These are phyloP conservation scores for Funneliformis geosporum DNA, from an alignment of 192 early-diverging fungal species.

Conservation along the genomic window DNA sequence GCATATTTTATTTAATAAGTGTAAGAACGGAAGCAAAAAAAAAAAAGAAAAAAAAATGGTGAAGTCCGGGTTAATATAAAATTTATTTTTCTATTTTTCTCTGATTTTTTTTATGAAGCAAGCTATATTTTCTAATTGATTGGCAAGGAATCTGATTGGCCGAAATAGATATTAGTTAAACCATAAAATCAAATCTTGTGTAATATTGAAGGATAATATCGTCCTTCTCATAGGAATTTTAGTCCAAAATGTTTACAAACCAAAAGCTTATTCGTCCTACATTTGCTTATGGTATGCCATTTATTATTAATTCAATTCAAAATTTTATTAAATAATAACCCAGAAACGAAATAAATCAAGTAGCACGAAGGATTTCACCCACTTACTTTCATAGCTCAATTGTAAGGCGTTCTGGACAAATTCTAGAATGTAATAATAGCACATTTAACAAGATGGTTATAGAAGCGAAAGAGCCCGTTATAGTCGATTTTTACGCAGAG, in stretches of 20 bases:
- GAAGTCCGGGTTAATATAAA: no score
- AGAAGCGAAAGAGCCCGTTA: constrained; percentile 62
- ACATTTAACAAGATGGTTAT: constrained; percentile 62
- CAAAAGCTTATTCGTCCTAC: background rate
- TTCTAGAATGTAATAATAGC: constrained; percentile 57
- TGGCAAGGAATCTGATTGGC: no score
- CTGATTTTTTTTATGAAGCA: no score
- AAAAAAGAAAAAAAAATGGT: no score
- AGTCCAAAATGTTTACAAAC: background rate
- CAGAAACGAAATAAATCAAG: background rate
- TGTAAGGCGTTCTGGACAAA: constrained; percentile 44
- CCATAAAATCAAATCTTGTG: no score
- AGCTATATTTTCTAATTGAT: no score
- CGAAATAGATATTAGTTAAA: no score
- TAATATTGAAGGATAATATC: no score
- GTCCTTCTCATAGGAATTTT: no score
- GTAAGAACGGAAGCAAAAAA: background rate
- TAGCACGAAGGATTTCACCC: background rate
- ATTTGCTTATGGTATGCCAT: background rate
- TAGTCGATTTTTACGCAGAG: constrained; percentile 85
- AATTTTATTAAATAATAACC: background rate
- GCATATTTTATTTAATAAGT: constrained; percentile 50
- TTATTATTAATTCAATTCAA: background rate
- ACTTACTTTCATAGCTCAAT: constrained; percentile 36
- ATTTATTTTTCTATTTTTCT: no score